These are phyloP conservation scores for Macrolepiota dolichaula DNA, from an alignment of 768 basidiomycete genomes.

Conservation along the genomic window DNA sequence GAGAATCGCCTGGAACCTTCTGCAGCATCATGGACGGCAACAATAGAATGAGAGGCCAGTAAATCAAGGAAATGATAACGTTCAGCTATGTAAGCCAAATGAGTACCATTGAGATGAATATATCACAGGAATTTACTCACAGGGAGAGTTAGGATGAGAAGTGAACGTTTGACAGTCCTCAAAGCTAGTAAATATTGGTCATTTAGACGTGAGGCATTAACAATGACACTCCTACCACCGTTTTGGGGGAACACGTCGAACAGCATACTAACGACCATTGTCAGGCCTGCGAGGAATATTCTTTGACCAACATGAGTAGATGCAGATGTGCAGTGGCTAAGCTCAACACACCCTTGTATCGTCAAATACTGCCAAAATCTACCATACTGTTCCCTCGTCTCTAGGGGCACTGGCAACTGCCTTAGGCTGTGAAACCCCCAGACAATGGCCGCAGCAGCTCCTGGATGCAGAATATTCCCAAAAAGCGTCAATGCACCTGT, in stretches of 20 bases:
- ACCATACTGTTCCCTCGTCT: conserved; percentile 46
- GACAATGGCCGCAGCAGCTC: conserved; percentile 29
- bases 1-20: conserved; percentile 13
- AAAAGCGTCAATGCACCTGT: neutral
- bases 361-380: conserved; percentile 75
- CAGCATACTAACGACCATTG: conserved; percentile 31
- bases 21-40: conserved; percentile 56
- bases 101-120: neutral
- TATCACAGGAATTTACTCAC: conserved; percentile 30
- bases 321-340: neutral
- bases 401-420: conserved; percentile 22
- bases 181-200: conserved; percentile 28
- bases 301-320: conserved; percentile 19
- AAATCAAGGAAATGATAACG: conserved; percentile 46
- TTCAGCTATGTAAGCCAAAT: conserved; percentile 23
- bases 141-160: conserved; percentile 66
- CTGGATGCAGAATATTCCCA: conserved; percentile 24
- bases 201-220: neutral
- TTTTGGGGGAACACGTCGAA: conserved; percentile 29
- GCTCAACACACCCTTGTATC: conserved; percentile 60
- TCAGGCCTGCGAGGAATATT: conserved; percentile 31
- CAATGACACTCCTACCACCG: conserved; percentile 18
- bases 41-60: conserved; percentile 61
- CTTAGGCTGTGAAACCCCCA: conserved; percentile 32
- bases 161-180: conserved; percentile 44